phyloP scores from a whole-genome alignment of 1,139 yeast species.

The Protomyces inouyei region DNA sequence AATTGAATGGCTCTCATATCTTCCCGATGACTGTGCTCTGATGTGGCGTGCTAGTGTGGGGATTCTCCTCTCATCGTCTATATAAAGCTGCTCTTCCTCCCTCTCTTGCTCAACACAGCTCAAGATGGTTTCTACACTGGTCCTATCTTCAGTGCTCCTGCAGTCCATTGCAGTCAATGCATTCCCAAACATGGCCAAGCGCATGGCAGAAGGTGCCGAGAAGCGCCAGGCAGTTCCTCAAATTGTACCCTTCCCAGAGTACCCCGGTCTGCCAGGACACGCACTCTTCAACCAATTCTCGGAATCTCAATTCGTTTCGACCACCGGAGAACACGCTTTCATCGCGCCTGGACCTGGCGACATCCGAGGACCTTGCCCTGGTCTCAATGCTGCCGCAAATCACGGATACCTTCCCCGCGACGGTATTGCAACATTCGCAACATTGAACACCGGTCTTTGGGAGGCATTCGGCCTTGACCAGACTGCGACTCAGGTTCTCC shows the following conservation, averaged over 20 bases:
- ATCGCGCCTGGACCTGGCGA: neutral
- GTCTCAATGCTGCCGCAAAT: slow-evolving; percentile 1
- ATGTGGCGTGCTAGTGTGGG: no score
- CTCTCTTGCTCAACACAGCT: neutral
- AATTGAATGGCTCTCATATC: no score
- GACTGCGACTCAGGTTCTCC: slow-evolving; percentile 1
- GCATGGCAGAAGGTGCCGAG: neutral
- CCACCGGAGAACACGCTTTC: neutral
- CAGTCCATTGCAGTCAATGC: neutral
- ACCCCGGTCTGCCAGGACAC: neutral
- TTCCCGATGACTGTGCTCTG: no score
- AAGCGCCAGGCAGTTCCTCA: neutral
- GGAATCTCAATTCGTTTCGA: neutral
- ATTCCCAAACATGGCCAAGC: slow-evolving; percentile 1
- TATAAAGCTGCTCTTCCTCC: neutral
- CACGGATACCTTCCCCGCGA: slow-evolving; percentile 1
- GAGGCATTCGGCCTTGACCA: slow-evolving; percentile 6
- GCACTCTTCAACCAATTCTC: neutral
- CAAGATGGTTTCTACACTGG: neutral
- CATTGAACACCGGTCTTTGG: slow-evolving; percentile 1
- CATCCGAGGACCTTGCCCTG: slow-evolving; percentile 1
- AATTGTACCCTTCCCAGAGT: neutral
- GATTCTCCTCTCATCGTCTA: neutral
- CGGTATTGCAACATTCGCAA: neutral
- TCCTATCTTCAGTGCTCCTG: neutral